Conservation (phyloP, 202 grass and related monocot genomes). For the Eragrostis tef region DNA sequence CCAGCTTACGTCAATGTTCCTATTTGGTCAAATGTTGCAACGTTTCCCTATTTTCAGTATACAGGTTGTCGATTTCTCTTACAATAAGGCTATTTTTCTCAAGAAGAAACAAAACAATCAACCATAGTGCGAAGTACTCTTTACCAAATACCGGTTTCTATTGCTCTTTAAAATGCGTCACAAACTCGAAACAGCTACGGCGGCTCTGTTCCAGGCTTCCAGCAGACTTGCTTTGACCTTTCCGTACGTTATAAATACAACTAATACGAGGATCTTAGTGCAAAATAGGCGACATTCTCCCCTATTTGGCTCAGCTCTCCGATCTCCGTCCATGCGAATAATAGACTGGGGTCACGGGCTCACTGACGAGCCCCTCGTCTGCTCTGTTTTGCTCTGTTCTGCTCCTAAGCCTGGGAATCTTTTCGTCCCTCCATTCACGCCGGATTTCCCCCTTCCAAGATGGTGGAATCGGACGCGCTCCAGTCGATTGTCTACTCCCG, state of each 20-base stretch:
- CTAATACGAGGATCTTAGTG: neutral
- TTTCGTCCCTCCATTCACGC: neutral
- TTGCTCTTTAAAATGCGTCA: neutral
- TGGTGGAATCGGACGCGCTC: conserved; percentile 58
- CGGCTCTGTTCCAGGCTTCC: neutral
- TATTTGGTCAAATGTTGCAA: neutral
- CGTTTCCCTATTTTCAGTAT: neutral
- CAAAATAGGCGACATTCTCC: neutral
- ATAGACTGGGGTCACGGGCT: neutral
- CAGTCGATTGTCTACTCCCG: conserved; percentile 74
- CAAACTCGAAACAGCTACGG: too few species aligned
- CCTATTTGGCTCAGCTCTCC: too few species aligned
- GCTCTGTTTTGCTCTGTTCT: neutral
- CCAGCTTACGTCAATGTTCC: too few species aligned
- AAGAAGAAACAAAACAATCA: neutral
- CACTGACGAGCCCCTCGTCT: neutral
- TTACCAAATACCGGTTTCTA: neutral
- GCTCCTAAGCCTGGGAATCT: neutral
- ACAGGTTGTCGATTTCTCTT: neutral
- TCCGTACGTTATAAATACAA: neutral
- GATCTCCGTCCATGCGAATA: neutral
- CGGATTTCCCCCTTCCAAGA: neutral
- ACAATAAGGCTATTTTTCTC: neutral
- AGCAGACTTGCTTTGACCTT: neutral
- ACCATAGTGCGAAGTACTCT: too few species aligned